phyloP scores from a whole-genome alignment of 768 basidiomycete genomes.

The Pholiota microspora region DNA sequence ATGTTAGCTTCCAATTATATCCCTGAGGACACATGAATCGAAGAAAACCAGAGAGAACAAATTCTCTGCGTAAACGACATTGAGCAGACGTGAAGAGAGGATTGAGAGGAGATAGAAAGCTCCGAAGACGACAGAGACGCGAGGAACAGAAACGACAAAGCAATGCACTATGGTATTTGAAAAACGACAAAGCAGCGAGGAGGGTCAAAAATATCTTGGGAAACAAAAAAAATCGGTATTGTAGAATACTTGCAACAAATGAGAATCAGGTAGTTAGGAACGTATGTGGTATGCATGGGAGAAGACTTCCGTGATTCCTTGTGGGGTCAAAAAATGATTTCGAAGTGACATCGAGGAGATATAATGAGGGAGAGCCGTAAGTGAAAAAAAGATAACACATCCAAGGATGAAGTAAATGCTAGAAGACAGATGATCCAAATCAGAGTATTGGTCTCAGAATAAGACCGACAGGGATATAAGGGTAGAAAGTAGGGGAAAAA shows the following conservation, averaged over 20 bases:
- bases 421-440: not conserved
- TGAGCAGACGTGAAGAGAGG: too few species aligned
- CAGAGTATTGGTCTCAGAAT: not conserved
- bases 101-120: not conserved
- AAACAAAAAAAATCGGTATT: not conserved
- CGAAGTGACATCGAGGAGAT: not conserved
- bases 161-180: not conserved
- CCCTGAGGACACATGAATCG: too few species aligned
- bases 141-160: not conserved
- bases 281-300: not conserved
- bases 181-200: not conserved
- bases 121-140: too few species aligned
- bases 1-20: too few species aligned
- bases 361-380: not conserved
- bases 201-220: not conserved
- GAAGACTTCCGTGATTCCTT: not conserved
- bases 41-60: too few species aligned
- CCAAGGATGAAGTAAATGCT: not conserved
- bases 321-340: not conserved
- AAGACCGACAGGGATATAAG: constrained; percentile 3
- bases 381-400: not conserved
- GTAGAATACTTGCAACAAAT: not conserved
- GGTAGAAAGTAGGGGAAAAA: not conserved
- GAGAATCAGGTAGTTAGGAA: not conserved
- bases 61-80: too few species aligned